Base-by-base conservation (phyloP, 1,284 basidiomycete genomes). In the Ustilago xerochloae region DNA sequence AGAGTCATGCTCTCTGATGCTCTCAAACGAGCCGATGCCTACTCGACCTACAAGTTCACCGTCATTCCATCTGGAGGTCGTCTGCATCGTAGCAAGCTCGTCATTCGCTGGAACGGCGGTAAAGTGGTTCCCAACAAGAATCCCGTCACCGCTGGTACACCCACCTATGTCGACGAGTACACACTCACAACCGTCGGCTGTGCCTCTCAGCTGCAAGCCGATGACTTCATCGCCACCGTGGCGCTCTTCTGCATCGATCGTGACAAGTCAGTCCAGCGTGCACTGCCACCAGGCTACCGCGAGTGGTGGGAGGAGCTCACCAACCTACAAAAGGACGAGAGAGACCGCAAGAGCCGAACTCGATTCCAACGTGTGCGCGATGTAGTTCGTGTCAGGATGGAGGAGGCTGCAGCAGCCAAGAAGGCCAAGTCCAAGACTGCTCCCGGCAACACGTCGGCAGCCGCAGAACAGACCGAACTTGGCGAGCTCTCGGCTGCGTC, bases 251-350 rank as follows among this genome's bases (percentile, higher is more conserved):
- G 52, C 54, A 71, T 81, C 38, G 80, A 81, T 24, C 78, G 80
- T 18, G 81, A 82, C 53, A 78, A 81, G 30, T 78, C 82, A 7
- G 71, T 78, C 1, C 79, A 85, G 63, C 81, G 85, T 18, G 76
- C 79, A 28, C 87, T 99, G 22, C 93, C 94, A n/a, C 87, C 91
- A 0, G 88, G 89, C 10, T 97, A 91, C 84, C 89, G 94, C 61
- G 92, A 94, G 80, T 86, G 98, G 36, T 99, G 97, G 97, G 92
- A 94, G 63, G 93, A 97, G 85, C 86, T 98, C 22, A 93, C 95
- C 78, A 84, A 81, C 6, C 85, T 86, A 29, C 87, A 92, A 64
- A 92, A 91, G 77, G 78, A 84, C 9, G 87, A 87, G 43, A 90
- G 91, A 52, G 90, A 94, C 65, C 85, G 82, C 18, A 87, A 87